These are phyloP conservation scores for Sclerotinia minor DNA, from an alignment of 2,329 filamentous ascomycete genomes.

Conservation along the genomic window DNA sequence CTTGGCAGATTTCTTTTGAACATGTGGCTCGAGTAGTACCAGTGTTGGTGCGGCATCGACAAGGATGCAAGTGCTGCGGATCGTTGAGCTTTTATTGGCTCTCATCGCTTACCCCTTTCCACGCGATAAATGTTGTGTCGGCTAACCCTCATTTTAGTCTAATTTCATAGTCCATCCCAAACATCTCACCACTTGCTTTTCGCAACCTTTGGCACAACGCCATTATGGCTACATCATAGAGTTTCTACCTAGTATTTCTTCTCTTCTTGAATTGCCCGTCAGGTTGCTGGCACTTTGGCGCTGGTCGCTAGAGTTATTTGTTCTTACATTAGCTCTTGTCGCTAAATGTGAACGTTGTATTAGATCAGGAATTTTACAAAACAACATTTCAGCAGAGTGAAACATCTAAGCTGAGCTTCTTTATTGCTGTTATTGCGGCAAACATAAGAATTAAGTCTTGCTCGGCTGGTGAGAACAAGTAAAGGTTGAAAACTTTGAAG, in stretches of 20 bases:
- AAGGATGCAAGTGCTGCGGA: slow-evolving; percentile 11
- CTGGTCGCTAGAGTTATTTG: background rate
- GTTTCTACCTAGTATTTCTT: background rate
- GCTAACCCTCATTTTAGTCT: background rate
- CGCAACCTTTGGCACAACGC: background rate
- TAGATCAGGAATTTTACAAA: background rate
- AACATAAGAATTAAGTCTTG: slow-evolving; percentile 26
- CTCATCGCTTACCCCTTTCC: slow-evolving; percentile 5
- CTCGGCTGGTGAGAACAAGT: slow-evolving; percentile 17
- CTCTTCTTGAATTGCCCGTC: background rate
- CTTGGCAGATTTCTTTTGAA: too few relatives aligned
- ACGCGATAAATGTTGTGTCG: background rate
- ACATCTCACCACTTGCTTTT: slow-evolving; percentile 1
- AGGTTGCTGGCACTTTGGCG: background rate
- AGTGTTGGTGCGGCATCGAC: background rate
- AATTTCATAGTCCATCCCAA: background rate
- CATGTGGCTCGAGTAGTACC: background rate
- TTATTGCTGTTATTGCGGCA: slow-evolving; percentile 11
- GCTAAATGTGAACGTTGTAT: background rate
- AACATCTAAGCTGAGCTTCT: background rate
- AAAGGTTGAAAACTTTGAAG: slow-evolving; percentile 31
- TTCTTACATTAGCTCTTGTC: background rate
- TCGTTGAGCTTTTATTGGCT: background rate
- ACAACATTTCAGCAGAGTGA: background rate
- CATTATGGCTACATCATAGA: background rate